These are phyloP conservation scores for Volvariella volvacea DNA, from an alignment of 1,284 basidiomycete genomes.

Conservation along the genomic window DNA sequence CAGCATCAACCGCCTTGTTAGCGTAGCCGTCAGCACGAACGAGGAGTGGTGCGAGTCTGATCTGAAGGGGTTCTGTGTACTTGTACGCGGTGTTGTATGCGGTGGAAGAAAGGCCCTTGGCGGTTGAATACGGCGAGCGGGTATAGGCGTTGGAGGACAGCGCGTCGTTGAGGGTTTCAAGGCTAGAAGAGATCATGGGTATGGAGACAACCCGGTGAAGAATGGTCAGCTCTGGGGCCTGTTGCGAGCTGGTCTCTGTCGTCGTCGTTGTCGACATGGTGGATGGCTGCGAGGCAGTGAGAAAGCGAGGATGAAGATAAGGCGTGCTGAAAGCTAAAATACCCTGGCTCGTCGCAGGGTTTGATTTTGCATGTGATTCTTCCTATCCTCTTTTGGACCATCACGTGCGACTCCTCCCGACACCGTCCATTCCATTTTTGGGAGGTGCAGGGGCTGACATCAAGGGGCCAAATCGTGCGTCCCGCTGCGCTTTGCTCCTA, in stretches of 20 bases:
- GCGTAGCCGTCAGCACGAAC: conserved; percentile 55
- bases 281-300: too few species aligned
- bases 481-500: too few species aligned
- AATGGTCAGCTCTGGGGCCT: conserved; percentile 50
- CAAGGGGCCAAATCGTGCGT: too few species aligned
- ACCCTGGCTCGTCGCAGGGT: too few species aligned
- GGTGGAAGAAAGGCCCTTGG: conserved; percentile 49
- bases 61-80: conserved; percentile 57
- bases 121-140: conserved; percentile 54
- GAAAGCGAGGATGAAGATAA: too few species aligned
- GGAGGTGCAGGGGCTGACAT: too few species aligned
- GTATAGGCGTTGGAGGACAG: conserved; percentile 57
- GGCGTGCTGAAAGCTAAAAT: too few species aligned
- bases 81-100: conserved; percentile 37
- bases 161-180: conserved; percentile 51
- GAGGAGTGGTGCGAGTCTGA: conserved; percentile 58
- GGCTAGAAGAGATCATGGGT: conserved; percentile 58
- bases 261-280: conserved; percentile 35
- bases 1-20: conserved; percentile 69
- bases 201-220: conserved; percentile 59
- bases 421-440: too few species aligned
- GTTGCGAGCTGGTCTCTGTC: conserved; percentile 21
- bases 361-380: too few species aligned
- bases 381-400: too few species aligned
- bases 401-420: too few species aligned